A percentile compares a stretch with the other conserved stretches of the same genome.
Conservation (phyloP, 2,329 filamentous ascomycete genomes). For the Emergomyces africanus region DNA sequence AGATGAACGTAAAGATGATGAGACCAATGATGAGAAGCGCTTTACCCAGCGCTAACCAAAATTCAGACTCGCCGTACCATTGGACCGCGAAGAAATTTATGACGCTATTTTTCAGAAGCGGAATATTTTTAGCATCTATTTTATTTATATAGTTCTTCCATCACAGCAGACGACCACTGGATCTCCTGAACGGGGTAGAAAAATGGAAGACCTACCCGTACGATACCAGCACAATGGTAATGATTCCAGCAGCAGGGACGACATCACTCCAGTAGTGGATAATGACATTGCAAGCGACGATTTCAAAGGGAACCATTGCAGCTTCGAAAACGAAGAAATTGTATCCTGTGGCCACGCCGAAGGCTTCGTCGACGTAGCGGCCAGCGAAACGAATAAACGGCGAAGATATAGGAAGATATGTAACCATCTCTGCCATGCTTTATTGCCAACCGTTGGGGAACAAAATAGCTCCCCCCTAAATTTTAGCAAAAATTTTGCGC, state of each 20-base stretch:
- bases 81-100: conserved; percentile 63
- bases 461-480: conserved; percentile 8
- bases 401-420: conserved; percentile 35
- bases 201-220: conserved; percentile 26
- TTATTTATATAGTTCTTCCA: background rate
- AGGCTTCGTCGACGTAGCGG: conserved; percentile 37
- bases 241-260: conserved; percentile 35
- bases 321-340: conserved; percentile 42
- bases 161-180: background rate
- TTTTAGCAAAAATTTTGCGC: conserved; percentile 10
- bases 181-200: background rate
- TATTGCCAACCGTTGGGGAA: background rate
- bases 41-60: conserved; percentile 59
- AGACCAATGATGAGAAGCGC: conserved; percentile 59
- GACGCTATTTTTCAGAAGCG: conserved; percentile 19
- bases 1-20: conserved; percentile 65
- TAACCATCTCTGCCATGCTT: conserved; percentile 39
- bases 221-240: conserved; percentile 32
- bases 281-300: conserved; percentile 38
- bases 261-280: conserved; percentile 38
- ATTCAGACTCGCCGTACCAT: conserved; percentile 67
- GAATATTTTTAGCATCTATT: background rate
- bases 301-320: conserved; percentile 39
- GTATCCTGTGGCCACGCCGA: conserved; percentile 36
- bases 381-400: conserved; percentile 36